A percentile compares a stretch with the other conserved stretches of the same genome.
Evolutionary conservation across 2,329 filamentous ascomycete species (phyloP).

Genomic region (Colletotrichum phormii): DNA sequence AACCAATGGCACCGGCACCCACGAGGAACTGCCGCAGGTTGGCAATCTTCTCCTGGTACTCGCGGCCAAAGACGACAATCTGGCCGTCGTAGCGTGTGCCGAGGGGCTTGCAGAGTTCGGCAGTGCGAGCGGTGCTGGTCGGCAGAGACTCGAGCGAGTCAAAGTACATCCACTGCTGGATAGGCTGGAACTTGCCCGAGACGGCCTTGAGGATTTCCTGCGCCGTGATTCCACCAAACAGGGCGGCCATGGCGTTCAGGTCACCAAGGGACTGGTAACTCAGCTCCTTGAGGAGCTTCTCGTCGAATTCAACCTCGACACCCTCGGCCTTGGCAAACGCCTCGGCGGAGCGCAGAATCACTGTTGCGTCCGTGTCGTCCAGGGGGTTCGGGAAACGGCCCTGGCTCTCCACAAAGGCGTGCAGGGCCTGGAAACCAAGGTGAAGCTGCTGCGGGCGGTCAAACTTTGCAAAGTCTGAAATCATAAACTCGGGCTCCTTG

Average conservation of each 20-base stretch:
- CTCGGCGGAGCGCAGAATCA: constrained; percentile 81
- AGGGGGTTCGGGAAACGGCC: constrained; percentile 84
- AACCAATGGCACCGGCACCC: constrained; percentile 95
- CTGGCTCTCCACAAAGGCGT: constrained; percentile 83
- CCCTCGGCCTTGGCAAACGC: constrained; percentile 80
- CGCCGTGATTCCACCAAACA: constrained; percentile 93
- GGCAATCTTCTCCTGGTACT: constrained; percentile 93
- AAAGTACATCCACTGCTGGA: constrained; percentile 96
- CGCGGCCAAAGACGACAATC: constrained; percentile 93
- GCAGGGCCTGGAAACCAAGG: constrained; percentile 90
- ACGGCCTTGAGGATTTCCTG: constrained; percentile 97
- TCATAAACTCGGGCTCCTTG: constrained; percentile 87
- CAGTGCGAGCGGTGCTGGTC: constrained; percentile 77
- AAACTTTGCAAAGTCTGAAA: constrained; percentile 98
- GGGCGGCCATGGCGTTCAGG: constrained; percentile 89
- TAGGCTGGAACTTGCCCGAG: constrained; percentile 97
- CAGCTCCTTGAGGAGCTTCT: constrained; percentile 92
- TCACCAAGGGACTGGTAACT: constrained; percentile 96
- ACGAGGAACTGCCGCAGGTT: constrained; percentile 95
- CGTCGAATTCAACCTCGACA: constrained; percentile 85
- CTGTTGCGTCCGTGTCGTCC: constrained; percentile 84
- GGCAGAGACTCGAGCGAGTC: constrained; percentile 97
- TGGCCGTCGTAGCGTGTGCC: constrained; percentile 95
- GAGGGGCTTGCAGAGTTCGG: constrained; percentile 87
- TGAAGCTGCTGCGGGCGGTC: constrained; percentile 94